Evolutionary conservation across 257 asterid species (phyloP).

Genomic region (Phtheirospermum japonicum): DNA sequence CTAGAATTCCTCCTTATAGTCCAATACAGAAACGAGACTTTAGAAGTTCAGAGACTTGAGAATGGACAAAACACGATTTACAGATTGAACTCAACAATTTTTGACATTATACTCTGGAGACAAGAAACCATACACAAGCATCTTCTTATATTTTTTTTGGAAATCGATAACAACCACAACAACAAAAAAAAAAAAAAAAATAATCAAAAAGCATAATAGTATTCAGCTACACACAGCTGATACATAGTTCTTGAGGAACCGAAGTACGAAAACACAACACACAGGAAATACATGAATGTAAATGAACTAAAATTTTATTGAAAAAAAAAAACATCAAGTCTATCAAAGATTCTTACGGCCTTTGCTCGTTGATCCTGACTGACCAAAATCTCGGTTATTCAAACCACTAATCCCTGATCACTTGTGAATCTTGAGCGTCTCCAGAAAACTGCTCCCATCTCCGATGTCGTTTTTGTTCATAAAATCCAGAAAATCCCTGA

Average conservation of each 20-base stretch:
- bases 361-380: constrained; percentile 11
- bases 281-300: too few relatives aligned
- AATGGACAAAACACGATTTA: too few relatives aligned
- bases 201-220: not conserved
- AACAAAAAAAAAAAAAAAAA: not conserved
- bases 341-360: not conserved
- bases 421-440: constrained; percentile 26
- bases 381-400: not conserved
- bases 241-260: too few relatives aligned
- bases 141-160: too few relatives aligned
- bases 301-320: too few relatives aligned
- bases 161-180: too few relatives aligned
- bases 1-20: too few relatives aligned
- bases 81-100: too few relatives aligned
- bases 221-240: too few relatives aligned
- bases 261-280: not conserved
- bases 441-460: constrained; percentile 36
- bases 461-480: constrained; percentile 38
- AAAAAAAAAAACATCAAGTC: not conserved
- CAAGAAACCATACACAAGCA: too few relatives aligned
- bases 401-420: not conserved
- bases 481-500: constrained; percentile 44
- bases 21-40: too few relatives aligned
- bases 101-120: not conserved
- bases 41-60: too few relatives aligned